phyloP scores from a whole-genome alignment of 2,329 filamentous ascomycete genomes.

The Alternaria panax region DNA sequence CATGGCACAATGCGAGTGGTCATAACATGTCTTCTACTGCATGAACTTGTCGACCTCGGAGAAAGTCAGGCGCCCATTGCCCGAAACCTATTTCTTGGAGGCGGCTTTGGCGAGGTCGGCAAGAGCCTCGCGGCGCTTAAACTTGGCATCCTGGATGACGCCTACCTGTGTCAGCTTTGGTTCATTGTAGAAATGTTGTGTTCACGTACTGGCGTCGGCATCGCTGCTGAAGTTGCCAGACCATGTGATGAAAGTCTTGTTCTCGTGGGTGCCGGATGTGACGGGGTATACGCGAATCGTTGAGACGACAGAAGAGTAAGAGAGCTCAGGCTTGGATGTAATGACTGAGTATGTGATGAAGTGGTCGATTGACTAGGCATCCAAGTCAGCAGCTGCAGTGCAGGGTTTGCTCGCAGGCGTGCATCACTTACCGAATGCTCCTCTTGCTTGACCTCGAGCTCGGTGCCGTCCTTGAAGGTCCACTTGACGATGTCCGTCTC shows the following conservation, averaged over 20 bases:
- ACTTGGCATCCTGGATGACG: slow-evolving; percentile 77
- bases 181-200: no score
- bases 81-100: slow-evolving; percentile 43
- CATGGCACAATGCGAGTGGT: neutral
- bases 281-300: slow-evolving; percentile 71
- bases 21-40: neutral
- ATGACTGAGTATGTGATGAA: slow-evolving; percentile 79
- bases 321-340: slow-evolving; percentile 68
- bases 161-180: slow-evolving; percentile 52
- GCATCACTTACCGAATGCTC: slow-evolving; percentile 69
- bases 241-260: slow-evolving; percentile 73
- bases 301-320: slow-evolving; percentile 71
- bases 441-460: slow-evolving; percentile 76
- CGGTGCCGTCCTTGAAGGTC: slow-evolving; percentile 74
- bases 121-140: slow-evolving; percentile 76
- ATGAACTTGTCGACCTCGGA: neutral
- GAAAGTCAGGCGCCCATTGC: neutral
- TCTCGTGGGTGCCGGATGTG: slow-evolving; percentile 70
- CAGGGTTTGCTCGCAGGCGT: neutral
- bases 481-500: slow-evolving; percentile 74
- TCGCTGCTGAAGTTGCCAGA: slow-evolving; percentile 74
- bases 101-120: slow-evolving; percentile 68
- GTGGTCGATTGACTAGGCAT: slow-evolving; percentile 64
- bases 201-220: slow-evolving; percentile 68
- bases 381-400: slow-evolving; percentile 4